These are phyloP conservation scores for Penicillium oxalicum DNA, from an alignment of 2,329 filamentous ascomycete genomes.

Conservation along the genomic window DNA sequence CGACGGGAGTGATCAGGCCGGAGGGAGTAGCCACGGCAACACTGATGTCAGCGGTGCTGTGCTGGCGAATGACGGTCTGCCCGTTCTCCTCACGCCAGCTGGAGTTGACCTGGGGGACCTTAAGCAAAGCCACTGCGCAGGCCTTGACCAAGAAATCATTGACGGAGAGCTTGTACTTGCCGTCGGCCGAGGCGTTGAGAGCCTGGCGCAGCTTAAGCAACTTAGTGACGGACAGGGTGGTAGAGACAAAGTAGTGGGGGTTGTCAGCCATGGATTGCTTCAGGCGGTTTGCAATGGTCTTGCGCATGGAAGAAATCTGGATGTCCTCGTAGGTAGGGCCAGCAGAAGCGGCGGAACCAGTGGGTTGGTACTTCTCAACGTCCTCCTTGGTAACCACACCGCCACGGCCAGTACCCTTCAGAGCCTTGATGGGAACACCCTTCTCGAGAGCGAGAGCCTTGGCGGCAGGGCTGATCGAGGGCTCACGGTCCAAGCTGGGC, in stretches of 20 bases:
- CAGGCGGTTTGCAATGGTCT: conserved; percentile 90
- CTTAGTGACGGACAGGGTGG: conserved; percentile 85
- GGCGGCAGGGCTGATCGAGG: conserved; percentile 64
- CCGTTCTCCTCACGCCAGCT: conserved; percentile 80
- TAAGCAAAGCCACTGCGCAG: conserved; percentile 77
- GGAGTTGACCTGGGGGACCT: conserved; percentile 93
- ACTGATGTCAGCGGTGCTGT: conserved; percentile 87
- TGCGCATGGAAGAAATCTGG: conserved; percentile 88
- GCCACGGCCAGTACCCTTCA: conserved; percentile 82
- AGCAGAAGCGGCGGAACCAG: conserved; percentile 46
- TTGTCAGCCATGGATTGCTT: conserved; percentile 86
- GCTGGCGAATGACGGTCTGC: conserved; percentile 75
- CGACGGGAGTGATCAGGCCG: conserved; percentile 95
- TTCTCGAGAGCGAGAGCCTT: conserved; percentile 81
- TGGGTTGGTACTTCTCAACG: conserved; percentile 75
- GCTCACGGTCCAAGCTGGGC: conserved; percentile 75
- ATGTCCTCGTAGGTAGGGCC: conserved; percentile 73
- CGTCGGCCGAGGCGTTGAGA: conserved; percentile 80
- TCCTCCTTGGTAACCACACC: conserved; percentile 89
- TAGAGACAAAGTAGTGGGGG: conserved; percentile 96
- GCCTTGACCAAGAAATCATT: conserved; percentile 99
- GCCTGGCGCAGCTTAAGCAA: conserved; percentile 92
- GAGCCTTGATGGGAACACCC: conserved; percentile 65
- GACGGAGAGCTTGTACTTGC: conserved; percentile 98
- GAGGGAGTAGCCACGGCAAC: conserved; percentile 90